These are phyloP conservation scores for Rhynchospora breviuscula DNA, from an alignment of 176 grass and related monocot species.

Conservation along the genomic window DNA sequence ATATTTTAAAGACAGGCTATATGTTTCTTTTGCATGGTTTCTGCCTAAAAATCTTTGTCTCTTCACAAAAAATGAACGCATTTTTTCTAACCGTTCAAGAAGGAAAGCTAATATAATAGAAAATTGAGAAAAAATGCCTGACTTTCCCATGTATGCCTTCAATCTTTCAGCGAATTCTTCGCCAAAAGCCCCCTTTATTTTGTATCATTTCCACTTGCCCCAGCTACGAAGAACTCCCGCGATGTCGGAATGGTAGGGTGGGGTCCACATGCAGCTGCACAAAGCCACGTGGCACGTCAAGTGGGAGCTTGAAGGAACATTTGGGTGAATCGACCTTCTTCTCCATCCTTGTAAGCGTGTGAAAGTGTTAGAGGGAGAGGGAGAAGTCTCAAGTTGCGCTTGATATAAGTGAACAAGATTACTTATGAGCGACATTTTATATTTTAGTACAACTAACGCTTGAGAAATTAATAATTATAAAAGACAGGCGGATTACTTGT, in stretches of 20 bases:
- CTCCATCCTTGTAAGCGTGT: conserved; percentile 2
- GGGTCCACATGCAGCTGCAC: background rate
- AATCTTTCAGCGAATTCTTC: conserved; percentile 32
- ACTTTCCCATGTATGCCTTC: conserved; percentile 92
- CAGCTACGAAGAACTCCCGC: background rate
- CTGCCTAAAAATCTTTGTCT: conserved; percentile 12
- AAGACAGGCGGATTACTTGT: background rate
- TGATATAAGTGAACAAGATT: conserved; percentile 22
- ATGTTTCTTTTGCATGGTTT: conserved; percentile 21
- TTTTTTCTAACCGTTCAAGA: conserved; percentile 14
- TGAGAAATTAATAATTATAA: background rate
- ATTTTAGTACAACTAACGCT: conserved; percentile 21
- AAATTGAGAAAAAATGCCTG: conserved; percentile 88
- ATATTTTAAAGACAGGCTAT: conserved; percentile 5
- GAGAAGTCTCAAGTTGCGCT: background rate
- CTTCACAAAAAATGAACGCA: conserved; percentile 26
- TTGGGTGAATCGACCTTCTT: conserved; percentile 23
- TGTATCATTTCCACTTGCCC: background rate
- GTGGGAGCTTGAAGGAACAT: conserved; percentile 1
- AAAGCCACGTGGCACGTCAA: conserved; percentile 5
- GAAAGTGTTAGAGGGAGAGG: background rate
- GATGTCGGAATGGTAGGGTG: background rate
- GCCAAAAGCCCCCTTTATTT: conserved; percentile 15
- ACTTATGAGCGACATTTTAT: background rate
- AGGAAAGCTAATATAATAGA: conserved; percentile 61